Base-by-base conservation (phyloP, 2,329 filamentous ascomycete genomes). In the Ustulina deusta region DNA sequence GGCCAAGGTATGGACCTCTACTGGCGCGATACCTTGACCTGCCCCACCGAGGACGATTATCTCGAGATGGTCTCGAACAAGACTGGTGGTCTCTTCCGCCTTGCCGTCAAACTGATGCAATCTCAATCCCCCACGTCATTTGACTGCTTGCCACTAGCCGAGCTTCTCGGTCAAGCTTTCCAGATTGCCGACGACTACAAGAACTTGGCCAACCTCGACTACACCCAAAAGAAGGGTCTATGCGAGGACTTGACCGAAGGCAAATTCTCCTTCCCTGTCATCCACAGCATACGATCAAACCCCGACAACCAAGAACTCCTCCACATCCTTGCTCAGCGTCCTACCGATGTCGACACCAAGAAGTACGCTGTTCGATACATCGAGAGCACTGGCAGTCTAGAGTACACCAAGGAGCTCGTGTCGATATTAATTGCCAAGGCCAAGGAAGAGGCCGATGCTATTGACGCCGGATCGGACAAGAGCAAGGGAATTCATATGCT, bases 201-300 rank as follows among this genome's bases (percentile, higher is more conserved):
- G 80, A 98, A 98, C 79, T 88, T 99, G 59, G 88, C 86, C 44
- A 88, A 85, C 27, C 83, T 82, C n/a, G 86, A 90, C 75, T 97
- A 97, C 83, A 90, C 90, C 49, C 85, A 91, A 72, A 95, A 97
- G 80, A 98, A 98, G 83, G 96, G 96, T 57, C 87, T 97, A 73
- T 97, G 93, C 80, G 95, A 98, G 83, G 96, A 98, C 80, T 83
- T 98, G 74, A 97, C 94, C 0, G 96, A 98, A 82, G 95, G 95
- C 70, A 98, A 98, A 85, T 97, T 97, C 83, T 95, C 91, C 27
- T 97, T 97, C 79, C 95, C 94, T 32, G 90, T 98, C 74, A 97
- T 98, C 75, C 95, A 98, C 82, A 91, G 92, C 78, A 97, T 98
- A 73, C 91, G 93, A 67, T 83, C 91, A 62, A 88, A 94, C 77